Conservation (phyloP, 768 basidiomycete species). For the Crassisporium funariophilum region DNA sequence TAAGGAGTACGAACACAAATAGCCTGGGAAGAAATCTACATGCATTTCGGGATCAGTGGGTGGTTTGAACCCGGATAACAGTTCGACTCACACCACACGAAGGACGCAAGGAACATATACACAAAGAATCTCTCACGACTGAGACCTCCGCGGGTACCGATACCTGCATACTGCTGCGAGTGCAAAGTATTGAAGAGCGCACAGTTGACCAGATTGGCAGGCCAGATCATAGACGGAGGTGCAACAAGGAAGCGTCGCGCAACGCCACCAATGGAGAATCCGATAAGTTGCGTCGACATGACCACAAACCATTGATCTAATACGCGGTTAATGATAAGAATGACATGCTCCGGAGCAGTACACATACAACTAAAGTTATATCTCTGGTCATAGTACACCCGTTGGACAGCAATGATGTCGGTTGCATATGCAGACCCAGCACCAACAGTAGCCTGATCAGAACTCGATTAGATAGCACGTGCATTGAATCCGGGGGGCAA, state of each 20-base stretch:
- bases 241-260: constrained; percentile 72
- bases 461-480: background rate
- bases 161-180: constrained; percentile 65
- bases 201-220: constrained; percentile 67
- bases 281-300: constrained; percentile 68
- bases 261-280: constrained; percentile 77
- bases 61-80: background rate
- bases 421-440: constrained; percentile 68
- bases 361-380: constrained; percentile 59
- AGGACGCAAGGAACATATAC: constrained; percentile 56
- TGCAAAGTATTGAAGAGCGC: constrained; percentile 79
- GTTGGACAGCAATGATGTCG: constrained; percentile 69
- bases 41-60: constrained; percentile 20
- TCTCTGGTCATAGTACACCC: constrained; percentile 62
- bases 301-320: constrained; percentile 73
- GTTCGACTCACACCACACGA: constrained; percentile 54
- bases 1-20: constrained; percentile 34
- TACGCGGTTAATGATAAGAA: constrained; percentile 5
- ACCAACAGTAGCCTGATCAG: constrained; percentile 57
- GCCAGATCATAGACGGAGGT: constrained; percentile 70
- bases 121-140: constrained; percentile 73
- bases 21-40: constrained; percentile 42
- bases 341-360: background rate
- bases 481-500: constrained; percentile 18
- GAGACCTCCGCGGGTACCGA: constrained; percentile 59